A percentile compares a stretch with the other conserved stretches of the same genome.
Evolutionary conservation across 345 rosid species (phyloP).

Genomic region (Eucalyptus camaldulensis): DNA sequence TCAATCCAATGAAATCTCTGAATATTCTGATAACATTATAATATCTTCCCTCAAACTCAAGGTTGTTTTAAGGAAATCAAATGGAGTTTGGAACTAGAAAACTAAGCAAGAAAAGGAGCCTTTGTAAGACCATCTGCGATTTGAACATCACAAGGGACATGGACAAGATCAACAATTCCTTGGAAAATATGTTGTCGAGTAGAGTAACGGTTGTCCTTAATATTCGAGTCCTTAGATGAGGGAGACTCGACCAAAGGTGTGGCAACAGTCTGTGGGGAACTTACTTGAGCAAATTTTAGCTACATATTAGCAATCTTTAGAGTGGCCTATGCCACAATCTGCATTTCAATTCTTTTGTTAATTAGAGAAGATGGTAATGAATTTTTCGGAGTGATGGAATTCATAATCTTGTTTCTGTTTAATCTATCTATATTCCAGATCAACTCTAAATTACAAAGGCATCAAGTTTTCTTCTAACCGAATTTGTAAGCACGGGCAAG

Average conservation of each 20-base stretch:
- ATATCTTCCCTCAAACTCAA: not conserved
- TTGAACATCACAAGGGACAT: not conserved
- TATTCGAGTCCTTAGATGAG: fast-evolving
- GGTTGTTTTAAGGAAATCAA: too few species aligned
- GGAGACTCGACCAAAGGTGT: not conserved
- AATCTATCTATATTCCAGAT: not conserved
- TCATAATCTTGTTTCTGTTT: not conserved
- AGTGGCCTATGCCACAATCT: fast-evolving
- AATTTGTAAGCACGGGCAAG: fast-evolving
- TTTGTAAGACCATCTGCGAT: too few species aligned
- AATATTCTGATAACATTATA: too few species aligned
- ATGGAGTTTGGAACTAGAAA: too few species aligned
- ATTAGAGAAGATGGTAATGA: too few species aligned
- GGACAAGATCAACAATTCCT: not conserved
- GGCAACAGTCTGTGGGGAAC: not conserved
- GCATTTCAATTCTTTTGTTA: too few species aligned
- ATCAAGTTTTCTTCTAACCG: not conserved
- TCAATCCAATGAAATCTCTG: not conserved
- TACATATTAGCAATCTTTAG: too few species aligned
- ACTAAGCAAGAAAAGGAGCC: too few species aligned
- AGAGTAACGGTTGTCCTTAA: not conserved
- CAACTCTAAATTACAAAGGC: not conserved
- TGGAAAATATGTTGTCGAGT: not conserved
- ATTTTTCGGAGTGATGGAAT: not conserved
- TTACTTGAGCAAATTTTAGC: not conserved